Evolutionary conservation across 768 basidiomycete genomes (phyloP).

Genomic region (Terana coerulea): DNA sequence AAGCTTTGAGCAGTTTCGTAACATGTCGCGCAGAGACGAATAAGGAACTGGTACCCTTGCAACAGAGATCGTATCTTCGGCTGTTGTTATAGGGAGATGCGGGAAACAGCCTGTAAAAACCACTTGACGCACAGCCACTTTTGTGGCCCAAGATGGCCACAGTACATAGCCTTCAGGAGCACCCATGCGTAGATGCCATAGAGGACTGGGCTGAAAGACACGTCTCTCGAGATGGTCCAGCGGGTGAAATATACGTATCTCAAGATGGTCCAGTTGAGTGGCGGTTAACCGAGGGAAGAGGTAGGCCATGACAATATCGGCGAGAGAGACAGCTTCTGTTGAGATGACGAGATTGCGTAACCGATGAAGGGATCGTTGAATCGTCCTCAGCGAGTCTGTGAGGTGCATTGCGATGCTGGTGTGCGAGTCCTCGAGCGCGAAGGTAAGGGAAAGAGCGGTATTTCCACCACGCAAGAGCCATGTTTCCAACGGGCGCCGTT

Average conservation of each 20-base stretch:
- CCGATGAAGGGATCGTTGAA: background rate
- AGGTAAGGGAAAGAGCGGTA: background rate
- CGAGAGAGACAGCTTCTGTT: background rate
- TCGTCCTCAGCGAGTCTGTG: background rate
- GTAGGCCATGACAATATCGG: background rate
- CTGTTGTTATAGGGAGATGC: background rate
- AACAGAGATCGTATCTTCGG: background rate
- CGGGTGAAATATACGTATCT: background rate
- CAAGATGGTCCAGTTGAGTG: background rate
- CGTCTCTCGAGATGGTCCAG: background rate
- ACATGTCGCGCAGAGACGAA: no score
- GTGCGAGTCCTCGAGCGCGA: background rate
- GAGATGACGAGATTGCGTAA: background rate
- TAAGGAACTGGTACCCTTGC: background rate
- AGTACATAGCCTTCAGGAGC: background rate
- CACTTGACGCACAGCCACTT: background rate
- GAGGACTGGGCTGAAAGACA: background rate
- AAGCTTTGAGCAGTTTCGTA: background rate
- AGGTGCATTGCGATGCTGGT: background rate
- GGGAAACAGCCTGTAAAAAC: background rate
- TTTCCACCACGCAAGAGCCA: conserved; percentile 9
- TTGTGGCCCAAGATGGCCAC: background rate
- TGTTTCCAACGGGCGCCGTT: conserved; percentile 10
- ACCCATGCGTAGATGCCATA: background rate
- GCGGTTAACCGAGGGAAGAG: background rate